Evolutionary conservation across 805 yeast species (phyloP), one percentile per base, ranked within the genome.

Genomic region (Candida ascalaphidarum): DNA sequence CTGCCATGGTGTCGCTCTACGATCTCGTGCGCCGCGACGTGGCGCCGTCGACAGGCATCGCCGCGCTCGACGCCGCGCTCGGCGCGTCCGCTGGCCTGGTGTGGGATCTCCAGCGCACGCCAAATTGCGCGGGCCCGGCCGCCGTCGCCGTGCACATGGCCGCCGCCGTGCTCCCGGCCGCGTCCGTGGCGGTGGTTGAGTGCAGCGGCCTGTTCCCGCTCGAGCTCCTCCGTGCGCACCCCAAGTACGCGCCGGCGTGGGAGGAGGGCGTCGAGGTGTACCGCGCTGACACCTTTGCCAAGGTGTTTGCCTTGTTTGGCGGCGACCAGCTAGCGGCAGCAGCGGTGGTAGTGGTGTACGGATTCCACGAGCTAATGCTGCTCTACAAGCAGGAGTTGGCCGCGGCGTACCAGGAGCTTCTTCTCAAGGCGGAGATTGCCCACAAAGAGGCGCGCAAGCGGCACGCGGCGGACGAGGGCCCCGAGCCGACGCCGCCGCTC

Each of bases 21-120:
- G n/a, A n/a, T n/a, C n/a, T n/a, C n/a, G n/a, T n/a, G n/a, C n/a
- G n/a, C n/a, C n/a, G n/a, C n/a, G n/a, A n/a, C n/a, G n/a, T n/a
- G n/a, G n/a, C n/a, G n/a, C n/a, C n/a, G n/a, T n/a, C n/a, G n/a
- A n/a, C n/a, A n/a, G n/a, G n/a, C n/a, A n/a, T n/a, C n/a, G 44
- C 52, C 1, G 28, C 54, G 12, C 35, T 60, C 11, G 65, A 61
- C 30, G 36, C 33, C 24, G 33, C 40, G 21, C 38, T 58, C 11
- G 32, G 41, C 22, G 25, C 35, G 14, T 43, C 37, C 16, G 24
- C 17, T 27, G 26, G 32, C 20, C 42, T 36, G 23, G 37, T 61
- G 6, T 48, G 50, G 27, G 67, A 61, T 32, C 39, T 60, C 34
- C 66, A 60, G 36, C n/a, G n/a, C n/a, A n/a, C n/a, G n/a, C n/a